phyloP scores from a whole-genome alignment of 2,329 filamentous ascomycete species.

The Cladophialophora yegresii region DNA sequence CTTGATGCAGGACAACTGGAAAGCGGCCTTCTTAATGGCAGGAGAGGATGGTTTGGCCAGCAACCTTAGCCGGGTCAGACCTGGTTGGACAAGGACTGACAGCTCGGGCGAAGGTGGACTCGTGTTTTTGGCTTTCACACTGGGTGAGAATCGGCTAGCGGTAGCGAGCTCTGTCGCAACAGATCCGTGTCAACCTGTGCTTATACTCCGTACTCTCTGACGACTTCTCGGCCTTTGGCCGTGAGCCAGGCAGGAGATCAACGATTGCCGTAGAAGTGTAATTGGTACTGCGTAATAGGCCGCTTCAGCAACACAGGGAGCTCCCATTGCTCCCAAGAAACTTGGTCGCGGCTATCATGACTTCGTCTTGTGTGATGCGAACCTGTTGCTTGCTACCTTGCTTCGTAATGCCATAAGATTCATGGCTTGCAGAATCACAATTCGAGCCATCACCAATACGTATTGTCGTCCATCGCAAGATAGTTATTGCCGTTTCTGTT shows the following conservation, averaged over 20 bases:
- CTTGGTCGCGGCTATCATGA: background rate
- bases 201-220: background rate
- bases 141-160: conserved; percentile 13
- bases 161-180: conserved; percentile 9
- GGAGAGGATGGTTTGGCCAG: conserved; percentile 25
- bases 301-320: background rate
- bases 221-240: background rate
- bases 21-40: conserved; percentile 6
- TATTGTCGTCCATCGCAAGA: background rate
- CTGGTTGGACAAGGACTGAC: conserved; percentile 6
- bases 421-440: background rate
- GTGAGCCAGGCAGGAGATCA: background rate
- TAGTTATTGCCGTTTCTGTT: background rate
- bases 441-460: background rate
- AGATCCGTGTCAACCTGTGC: conserved; percentile 13
- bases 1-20: conserved; percentile 15
- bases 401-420: background rate
- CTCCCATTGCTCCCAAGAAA: background rate
- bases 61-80: conserved; percentile 20
- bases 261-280: background rate
- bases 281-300: background rate
- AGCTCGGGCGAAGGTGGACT: conserved; percentile 6
- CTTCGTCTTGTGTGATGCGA: background rate
- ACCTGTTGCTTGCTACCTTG: background rate
- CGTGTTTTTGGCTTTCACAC: conserved; percentile 12